These are phyloP conservation scores for Trichoderma citrinoviride DNA, from an alignment of 2,329 filamentous ascomycete species.

Conservation along the genomic window DNA sequence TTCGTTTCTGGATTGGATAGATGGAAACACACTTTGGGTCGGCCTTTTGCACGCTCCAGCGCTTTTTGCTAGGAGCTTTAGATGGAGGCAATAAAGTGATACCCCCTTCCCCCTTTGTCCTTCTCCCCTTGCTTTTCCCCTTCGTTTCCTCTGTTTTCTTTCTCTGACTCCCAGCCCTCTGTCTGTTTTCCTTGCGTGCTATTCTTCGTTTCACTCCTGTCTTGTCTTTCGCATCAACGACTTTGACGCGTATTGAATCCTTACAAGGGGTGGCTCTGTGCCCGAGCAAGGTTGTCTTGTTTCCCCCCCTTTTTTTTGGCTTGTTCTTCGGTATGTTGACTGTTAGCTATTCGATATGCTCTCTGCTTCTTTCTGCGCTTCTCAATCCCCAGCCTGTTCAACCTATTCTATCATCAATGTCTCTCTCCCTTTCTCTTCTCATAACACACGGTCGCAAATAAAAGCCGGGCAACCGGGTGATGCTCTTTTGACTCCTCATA, in stretches of 20 bases:
- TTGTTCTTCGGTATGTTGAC: background rate
- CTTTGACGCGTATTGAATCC: background rate
- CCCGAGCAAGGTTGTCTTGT: background rate
- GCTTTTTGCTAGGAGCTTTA: constrained; percentile 7
- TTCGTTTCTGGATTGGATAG: background rate
- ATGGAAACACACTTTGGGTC: constrained; percentile 13
- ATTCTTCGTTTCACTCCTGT: background rate
- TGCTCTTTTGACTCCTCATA: background rate
- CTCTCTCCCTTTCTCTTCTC: background rate
- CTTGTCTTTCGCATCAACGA: background rate
- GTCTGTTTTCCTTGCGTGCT: too few relatives aligned
- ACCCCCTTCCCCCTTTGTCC: constrained; percentile 11
- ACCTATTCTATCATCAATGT: too few relatives aligned
- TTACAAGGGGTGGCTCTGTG: background rate
- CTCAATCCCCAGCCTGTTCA: background rate
- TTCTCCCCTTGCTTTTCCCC: background rate
- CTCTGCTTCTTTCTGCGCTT: background rate
- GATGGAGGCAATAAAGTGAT: constrained; percentile 20
- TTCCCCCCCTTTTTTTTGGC: background rate
- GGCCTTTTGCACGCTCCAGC: constrained; percentile 7
- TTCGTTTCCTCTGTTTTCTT: background rate
- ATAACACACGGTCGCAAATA: background rate
- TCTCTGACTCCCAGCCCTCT: background rate
- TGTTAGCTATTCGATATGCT: background rate
- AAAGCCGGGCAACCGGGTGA: background rate